Evolutionary conservation across 495 filamentous ascomycete genomes (phyloP).

Genomic region (Trichoderma asperelloides): DNA sequence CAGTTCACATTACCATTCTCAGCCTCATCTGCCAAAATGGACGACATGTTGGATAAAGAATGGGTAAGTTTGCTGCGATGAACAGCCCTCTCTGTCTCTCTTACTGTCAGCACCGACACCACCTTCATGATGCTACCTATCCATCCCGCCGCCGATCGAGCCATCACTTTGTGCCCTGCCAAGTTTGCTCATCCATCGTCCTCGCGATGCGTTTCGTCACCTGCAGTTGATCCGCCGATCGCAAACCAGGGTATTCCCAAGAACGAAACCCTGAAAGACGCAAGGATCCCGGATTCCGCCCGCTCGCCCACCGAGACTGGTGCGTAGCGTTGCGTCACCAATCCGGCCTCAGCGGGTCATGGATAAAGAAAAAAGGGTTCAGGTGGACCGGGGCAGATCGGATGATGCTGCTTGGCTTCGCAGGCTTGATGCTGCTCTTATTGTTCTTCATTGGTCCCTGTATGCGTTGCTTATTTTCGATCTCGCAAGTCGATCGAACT

Average conservation of each 20-base stretch:
- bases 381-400: background rate
- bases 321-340: background rate
- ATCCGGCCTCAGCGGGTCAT: background rate
- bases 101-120: background rate
- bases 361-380: background rate
- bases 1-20: background rate
- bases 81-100: background rate
- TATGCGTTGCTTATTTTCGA: background rate
- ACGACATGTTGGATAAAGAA: constrained; percentile 16
- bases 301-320: background rate
- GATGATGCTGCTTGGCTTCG: background rate
- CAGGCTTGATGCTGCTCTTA: background rate
- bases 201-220: background rate
- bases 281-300: constrained; percentile 5
- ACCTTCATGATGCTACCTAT: background rate
- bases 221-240: background rate
- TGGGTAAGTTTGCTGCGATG: constrained; percentile 15
- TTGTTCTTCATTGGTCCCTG: background rate
- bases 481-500: background rate
- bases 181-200: background rate
- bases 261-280: background rate
- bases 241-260: background rate
- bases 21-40: background rate
- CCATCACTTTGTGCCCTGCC: background rate
- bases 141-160: background rate